Evolutionary conservation across 371 early-diverging fungal species (phyloP), one percentile per base, ranked within the genome.

Genomic region (Basidiobolus meristosporus): DNA sequence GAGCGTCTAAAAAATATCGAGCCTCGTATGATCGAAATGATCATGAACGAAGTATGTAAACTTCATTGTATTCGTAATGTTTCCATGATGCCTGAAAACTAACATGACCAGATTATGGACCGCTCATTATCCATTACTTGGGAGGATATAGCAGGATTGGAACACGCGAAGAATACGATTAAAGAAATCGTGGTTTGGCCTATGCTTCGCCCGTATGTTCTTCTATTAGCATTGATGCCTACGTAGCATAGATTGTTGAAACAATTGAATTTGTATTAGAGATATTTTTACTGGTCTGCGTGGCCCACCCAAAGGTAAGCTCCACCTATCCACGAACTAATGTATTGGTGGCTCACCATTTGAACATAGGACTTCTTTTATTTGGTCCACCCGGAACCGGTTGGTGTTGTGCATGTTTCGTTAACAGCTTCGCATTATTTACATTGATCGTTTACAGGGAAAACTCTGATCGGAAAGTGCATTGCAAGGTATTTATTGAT

Each of bases 111-210:
- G 54, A 71, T 74, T 33, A 68, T 76, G 60, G 62, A 62, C 2
- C 45, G 46, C 0, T 20, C 50, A 9, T 51, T 53, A 16, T 28
- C 41, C 0, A 51, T 73, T 3, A 46, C 55, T 14, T 80, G 90
- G 90, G 78, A 82, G 34, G 90, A 92, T 44, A 89, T 93, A 46
- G 87, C 89, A 10, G 97, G 96, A 0, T 56, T 96, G 23, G 71
- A 71, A 17, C 77, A 82, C 42, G 88, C 91, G 18, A 96, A 96
- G 52, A 53, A 59, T 31, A 66, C 78, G 0, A 82, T 96, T 37
- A 68, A 64, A 20, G 83, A 86, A 52, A 65, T 70, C 1, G 78
- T 87, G 0, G 69, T 82, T 2, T 90, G 78, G 76, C 97, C 97
- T 14, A 80, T 96, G 79, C 51, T 69, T 33, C 52, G 87, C 23